Evolutionary conservation across 805 yeast species (phyloP), one percentile per base, ranked within the genome.

Genomic region (Wickerhamiella alocasiicola): DNA sequence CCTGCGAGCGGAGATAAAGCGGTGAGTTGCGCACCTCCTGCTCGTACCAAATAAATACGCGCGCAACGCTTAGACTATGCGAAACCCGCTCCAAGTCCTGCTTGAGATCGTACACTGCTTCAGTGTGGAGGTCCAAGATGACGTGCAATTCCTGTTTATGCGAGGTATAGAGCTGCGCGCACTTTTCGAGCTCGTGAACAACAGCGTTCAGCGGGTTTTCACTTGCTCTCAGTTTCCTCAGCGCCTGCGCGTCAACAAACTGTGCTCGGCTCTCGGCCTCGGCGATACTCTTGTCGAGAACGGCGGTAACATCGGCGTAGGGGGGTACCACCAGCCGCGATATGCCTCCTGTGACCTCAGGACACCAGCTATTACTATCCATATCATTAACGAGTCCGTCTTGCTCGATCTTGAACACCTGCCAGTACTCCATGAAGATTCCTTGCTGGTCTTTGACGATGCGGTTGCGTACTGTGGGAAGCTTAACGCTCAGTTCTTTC

Each of bases 341-440:
- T 5, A 34, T 34, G 20, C 16, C 36, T 11, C 39, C 26, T 3
- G 33, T 17, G 18, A 21, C 13, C 15, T 20, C 25, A 5, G 41
- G 41, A 12, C 18, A 15, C 44, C 44, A 41, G 24, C 37, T 36
- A 23, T 31, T 30, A 26, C 16, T 12, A 19, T 49, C 51, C 5
- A 56, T 41, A 19, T 57, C 60, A 15, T 49, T 49, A 6, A 57
- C 49, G 2, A 47, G 46, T 1, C 59, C 58, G 18, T 55, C 57
- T 2, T 31, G 49, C 20, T 52, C 57, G 12, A 58, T 47, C 29
- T 49, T 48, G 45, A 58, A 59, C 3, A 58, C 52, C 42, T 57
- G 61, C 63, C 63, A 59, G 13, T 51, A 55, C 41, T 48, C 55
- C 24, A 41, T 46, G 24, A 31, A 39, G 29, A 29, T 43, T 42